Evolutionary conservation across 257 asterid genomes (phyloP).

Genomic region (Salvia miltiorrhiza): DNA sequence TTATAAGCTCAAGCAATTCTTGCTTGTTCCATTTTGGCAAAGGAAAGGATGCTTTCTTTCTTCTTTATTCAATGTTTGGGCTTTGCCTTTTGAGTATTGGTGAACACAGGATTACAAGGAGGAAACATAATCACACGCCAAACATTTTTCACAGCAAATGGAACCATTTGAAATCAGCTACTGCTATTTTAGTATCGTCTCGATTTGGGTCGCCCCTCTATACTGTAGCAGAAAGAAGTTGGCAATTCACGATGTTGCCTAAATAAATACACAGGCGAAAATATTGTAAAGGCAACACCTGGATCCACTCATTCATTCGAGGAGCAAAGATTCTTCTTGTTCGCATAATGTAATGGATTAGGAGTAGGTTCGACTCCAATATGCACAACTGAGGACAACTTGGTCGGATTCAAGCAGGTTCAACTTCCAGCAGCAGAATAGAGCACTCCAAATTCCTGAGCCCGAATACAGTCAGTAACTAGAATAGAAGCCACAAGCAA

Average conservation of each 20-base stretch:
- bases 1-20: not conserved
- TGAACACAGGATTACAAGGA: not conserved
- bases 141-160: not conserved
- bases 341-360: not conserved
- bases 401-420: constrained; percentile 11
- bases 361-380: constrained; percentile 3
- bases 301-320: constrained; percentile 13
- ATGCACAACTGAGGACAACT: not conserved
- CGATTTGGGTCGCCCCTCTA: not conserved
- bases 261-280: not conserved
- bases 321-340: constrained; percentile 2
- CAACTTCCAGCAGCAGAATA: constrained; percentile 9
- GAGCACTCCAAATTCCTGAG: constrained; percentile 24
- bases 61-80: not conserved
- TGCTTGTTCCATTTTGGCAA: not conserved
- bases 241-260: constrained; percentile 17
- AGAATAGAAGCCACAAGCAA: not conserved
- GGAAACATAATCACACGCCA: not conserved
- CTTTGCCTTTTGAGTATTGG: not conserved
- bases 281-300: constrained; percentile 3
- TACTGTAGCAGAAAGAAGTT: not conserved
- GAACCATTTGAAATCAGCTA: not conserved
- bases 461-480: constrained; percentile 2
- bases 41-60: not conserved
- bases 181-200: not conserved